These are phyloP conservation scores for Tylopilus rubrobrunneus DNA, from an alignment of 768 basidiomycete genomes.

Conservation along the genomic window DNA sequence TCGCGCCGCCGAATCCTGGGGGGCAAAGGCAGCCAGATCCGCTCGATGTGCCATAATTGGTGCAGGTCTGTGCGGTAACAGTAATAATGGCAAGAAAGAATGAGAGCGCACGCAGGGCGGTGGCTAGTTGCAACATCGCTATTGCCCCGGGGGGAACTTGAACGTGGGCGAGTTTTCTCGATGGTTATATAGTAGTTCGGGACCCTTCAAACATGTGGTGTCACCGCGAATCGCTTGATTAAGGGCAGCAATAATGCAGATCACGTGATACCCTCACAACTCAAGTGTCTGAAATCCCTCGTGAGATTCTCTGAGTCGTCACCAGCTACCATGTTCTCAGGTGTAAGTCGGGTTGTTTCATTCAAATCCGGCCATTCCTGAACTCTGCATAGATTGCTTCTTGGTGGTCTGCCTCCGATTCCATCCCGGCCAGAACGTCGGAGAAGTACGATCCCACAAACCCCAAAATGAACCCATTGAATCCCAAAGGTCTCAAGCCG, in stretches of 20 bases:
- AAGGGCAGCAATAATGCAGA: neutral
- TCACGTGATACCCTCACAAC: neutral
- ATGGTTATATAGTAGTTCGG: too few species aligned
- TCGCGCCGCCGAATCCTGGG: slow-evolving; percentile 71
- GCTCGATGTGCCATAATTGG: slow-evolving; percentile 23
- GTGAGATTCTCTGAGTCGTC: too few species aligned
- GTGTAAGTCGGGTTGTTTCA: slow-evolving; percentile 25
- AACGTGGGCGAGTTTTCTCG: neutral
- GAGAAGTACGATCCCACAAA: slow-evolving; percentile 67
- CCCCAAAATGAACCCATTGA: slow-evolving; percentile 81
- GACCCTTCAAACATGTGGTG: too few species aligned
- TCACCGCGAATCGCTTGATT: neutral
- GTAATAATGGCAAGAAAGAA: slow-evolving; percentile 12
- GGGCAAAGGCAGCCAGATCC: slow-evolving; percentile 63
- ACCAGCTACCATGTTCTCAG: slow-evolving; percentile 37
- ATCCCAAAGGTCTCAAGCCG: slow-evolving; percentile 96
- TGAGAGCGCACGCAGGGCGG: slow-evolving; percentile 7
- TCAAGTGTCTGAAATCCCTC: too few species aligned
- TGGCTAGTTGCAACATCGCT: slow-evolving; percentile 9
- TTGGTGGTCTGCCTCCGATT: slow-evolving; percentile 48
- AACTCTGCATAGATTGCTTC: slow-evolving; percentile 44
- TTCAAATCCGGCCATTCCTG: neutral
- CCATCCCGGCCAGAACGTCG: slow-evolving; percentile 26
- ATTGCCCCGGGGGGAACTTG: neutral
- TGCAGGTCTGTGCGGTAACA: slow-evolving; percentile 27